Evolutionary conservation across 495 filamentous ascomycete species (phyloP).

Genomic region (Chaetomium cochliodes): DNA sequence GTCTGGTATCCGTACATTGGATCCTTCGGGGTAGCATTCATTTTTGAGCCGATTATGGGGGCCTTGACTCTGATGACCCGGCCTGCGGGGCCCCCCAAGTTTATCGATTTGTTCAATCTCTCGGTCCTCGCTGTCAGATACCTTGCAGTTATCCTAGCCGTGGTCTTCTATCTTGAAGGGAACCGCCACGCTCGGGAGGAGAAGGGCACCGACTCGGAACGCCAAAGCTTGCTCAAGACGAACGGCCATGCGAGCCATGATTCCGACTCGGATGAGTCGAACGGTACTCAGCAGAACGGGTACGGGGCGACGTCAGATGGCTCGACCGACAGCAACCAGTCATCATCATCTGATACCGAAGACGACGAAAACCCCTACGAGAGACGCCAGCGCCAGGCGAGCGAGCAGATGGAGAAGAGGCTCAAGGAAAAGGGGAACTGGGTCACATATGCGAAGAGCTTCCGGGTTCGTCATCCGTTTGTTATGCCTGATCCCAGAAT

Average conservation of each 20-base stretch:
- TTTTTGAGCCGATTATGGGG: constrained; percentile 50
- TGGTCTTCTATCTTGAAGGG: constrained; percentile 38
- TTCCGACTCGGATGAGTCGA: constrained; percentile 27
- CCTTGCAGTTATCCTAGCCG: constrained; percentile 31
- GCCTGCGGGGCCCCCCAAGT: constrained; percentile 7
- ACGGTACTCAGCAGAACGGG: constrained; percentile 34
- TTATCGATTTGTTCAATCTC: constrained; percentile 39
- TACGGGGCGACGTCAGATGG: constrained; percentile 49
- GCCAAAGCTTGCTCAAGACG: constrained; percentile 49
- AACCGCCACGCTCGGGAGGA: constrained; percentile 31
- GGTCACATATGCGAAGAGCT: constrained; percentile 62
- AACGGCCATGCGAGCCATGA: constrained; percentile 22
- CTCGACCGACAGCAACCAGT: constrained; percentile 33
- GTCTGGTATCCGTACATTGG: constrained; percentile 65
- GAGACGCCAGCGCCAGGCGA: constrained; percentile 49
- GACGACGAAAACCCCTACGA: constrained; percentile 49
- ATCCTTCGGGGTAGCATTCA: constrained; percentile 53
- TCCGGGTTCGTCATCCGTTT: constrained; percentile 44
- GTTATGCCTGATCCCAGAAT: too few relatives aligned
- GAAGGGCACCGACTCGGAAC: constrained; percentile 49
- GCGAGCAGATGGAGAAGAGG: constrained; percentile 55
- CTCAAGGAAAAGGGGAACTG: constrained; percentile 62
- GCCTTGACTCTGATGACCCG: constrained; percentile 36
- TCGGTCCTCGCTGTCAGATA: constrained; percentile 37
- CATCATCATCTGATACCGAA: constrained; percentile 37